Evolutionary conservation across 1,284 basidiomycete species (phyloP), one percentile per base, ranked within the genome.

Genomic region (Puccinia novopanici): DNA sequence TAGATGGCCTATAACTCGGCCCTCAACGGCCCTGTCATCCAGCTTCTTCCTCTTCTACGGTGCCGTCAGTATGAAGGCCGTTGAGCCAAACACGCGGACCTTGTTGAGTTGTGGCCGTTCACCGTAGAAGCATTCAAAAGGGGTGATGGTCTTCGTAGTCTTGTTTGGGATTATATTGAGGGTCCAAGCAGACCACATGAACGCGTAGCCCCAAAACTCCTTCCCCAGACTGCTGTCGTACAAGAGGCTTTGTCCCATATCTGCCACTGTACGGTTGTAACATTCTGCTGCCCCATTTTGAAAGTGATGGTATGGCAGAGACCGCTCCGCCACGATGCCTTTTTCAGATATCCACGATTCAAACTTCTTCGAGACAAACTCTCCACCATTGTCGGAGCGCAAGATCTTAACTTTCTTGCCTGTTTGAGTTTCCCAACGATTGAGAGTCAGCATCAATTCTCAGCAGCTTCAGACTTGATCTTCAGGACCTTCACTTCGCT

Each of bases 181-280:
- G 30, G 34, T 37, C n/a, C 34, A 37, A 67, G 19, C 63, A 10
- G 63, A n/a, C 63, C 63, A 67, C 9, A 67, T 37, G 34, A 67
- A 67, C 8, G 63, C 9, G 34, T 34, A 34, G 6, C n/a, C 22
- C 63, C 63, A 67, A 42, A 67, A 67, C n/a, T 24, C 34, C 9
- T 22, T 12, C 5, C n/a, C n/a, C 9, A 67, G 63, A 37, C 34
- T n/a, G 34, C 63, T 67, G 22, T 67, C 63, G 30, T 67, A 27
- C 4, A 67, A 24, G 34, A 42, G 22, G 40, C 6, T 8, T 37
- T 22, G 5, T 34, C 27, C 63, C 27, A 67, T 67, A 24, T 67
- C 63, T 12, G 63, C n/a, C 8, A 67, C 63, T 4, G 63, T 67
- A 12, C 34, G 5, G 22, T 67, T 67, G 63, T 27, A 67, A 8